A percentile compares a stretch with the other conserved stretches of the same genome.
Evolutionary conservation across 176 grass and related monocot genomes (phyloP).

Genomic region (Typha latifolia): DNA sequence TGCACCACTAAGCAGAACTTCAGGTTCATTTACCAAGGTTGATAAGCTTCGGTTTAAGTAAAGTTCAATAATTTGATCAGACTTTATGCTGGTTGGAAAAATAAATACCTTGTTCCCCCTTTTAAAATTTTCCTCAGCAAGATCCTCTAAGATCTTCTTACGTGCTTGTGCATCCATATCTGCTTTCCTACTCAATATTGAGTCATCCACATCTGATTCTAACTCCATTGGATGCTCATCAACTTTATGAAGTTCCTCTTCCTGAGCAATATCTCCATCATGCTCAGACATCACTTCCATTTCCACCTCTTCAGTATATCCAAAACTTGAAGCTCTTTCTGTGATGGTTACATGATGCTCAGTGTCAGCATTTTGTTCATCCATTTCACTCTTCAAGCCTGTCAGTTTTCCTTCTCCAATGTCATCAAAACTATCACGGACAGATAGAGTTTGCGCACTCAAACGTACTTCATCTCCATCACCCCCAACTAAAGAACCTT

Average conservation of each 20-base stretch:
- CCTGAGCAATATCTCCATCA: slow-evolving; percentile 5
- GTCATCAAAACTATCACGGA: neutral
- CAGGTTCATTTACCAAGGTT: slow-evolving; percentile 34
- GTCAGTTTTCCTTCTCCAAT: neutral
- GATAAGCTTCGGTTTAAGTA: slow-evolving; percentile 66
- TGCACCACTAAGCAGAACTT: slow-evolving; percentile 74
- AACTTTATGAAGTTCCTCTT: slow-evolving; percentile 12
- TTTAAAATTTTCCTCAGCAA: slow-evolving; percentile 57
- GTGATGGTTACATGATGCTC: neutral
- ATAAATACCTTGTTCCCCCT: slow-evolving; percentile 52
- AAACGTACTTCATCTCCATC: slow-evolving; percentile 29
- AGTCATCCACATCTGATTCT: slow-evolving; percentile 8
- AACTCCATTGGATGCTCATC: neutral
- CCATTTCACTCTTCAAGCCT: slow-evolving; percentile 3
- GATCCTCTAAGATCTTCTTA: slow-evolving; percentile 35
- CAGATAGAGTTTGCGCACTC: neutral
- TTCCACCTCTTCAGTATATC: neutral
- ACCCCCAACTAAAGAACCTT: slow-evolving; percentile 29
- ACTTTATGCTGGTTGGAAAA: slow-evolving; percentile 49
- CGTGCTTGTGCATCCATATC: slow-evolving; percentile 33
- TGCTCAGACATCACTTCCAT: slow-evolving; percentile 14
- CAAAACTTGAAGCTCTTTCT: slow-evolving; percentile 6
- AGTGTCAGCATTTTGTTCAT: neutral
- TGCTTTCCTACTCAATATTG: slow-evolving; percentile 14
- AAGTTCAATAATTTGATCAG: slow-evolving; percentile 45